Base-by-base conservation (phyloP, 2,329 filamentous ascomycete genomes). In the Aaosphaeria pasadenensis region DNA sequence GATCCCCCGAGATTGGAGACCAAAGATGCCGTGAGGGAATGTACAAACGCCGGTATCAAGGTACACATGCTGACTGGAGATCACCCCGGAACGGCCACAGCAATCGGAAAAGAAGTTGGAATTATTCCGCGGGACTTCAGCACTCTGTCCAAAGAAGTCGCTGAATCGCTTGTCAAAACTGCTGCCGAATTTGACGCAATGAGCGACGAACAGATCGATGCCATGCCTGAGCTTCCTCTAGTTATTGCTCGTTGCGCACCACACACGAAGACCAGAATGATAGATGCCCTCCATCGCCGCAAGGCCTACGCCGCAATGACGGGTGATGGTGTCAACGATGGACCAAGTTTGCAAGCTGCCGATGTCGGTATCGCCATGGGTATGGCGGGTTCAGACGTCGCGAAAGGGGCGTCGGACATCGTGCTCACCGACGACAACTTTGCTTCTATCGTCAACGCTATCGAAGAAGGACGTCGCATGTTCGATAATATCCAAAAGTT, bases 1-100 rank as follows among this genome's bases (percentile, higher is more conserved):
- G 89, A 94, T 58, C 89, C 89, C 4, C 89, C 89, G 39, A 86
- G 89, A 1, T 81, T 82, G 5, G 89, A 92, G 71, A 89, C 89
- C 1, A 86, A 84, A 11, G 78, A 59, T 11, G 66, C 69, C 24
- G 71, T 73, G n/a, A 11, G 71, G 33, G 59, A 66, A 38, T 71
- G 69, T 32, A 63, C 66, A 44, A 55, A 55, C 32, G 69, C 70
- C 30, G 69, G 69, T n/a, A 74, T 76, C 36, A 67, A 67, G 30
- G 73, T 76, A 1, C 73, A 75, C 55, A 76, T 76, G 74, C 60
- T 76, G 33, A 76, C 74, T 42, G 74, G 74, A 40, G 74, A 76
- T 44, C 72, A 75, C 45, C 67, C 71, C 5, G 69, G 69, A 42
- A 75, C 73, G 13, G 74, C 73, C 0, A 70, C 62, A n/a, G 72